Evolutionary conservation across 2,329 filamentous ascomycete genomes (phyloP), one percentile per base, ranked within the genome.

Genomic region (Fonsecaea pedrosoi): DNA sequence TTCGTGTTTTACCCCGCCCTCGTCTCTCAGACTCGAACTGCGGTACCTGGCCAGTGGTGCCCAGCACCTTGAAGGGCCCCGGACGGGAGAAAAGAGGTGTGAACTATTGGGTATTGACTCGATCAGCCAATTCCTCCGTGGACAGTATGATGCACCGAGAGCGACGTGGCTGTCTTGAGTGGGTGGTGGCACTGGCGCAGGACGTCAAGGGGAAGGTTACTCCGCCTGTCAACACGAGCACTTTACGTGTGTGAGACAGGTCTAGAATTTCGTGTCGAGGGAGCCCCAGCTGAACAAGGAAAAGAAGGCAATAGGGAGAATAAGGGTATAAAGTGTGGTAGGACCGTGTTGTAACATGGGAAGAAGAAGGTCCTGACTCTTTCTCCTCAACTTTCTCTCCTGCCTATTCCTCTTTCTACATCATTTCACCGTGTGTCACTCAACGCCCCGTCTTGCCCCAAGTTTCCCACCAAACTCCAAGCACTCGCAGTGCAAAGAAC

Each of bases 1-100:
- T 37, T 59, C 57, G 57, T 45, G 15, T 48, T 35, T n/a, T 50
- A 50, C 57, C 40, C 57, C 40, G 40, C 57, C 15, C 34, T 37
- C 9, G 2, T 25, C 25, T 25, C 3, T 12, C 8, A 50, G 9
- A 10, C 10, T 4, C 5, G 13, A 25, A 18, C 25, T 25, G 25
- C 2, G 2, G 25, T 18, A 32, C 34, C 45, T 40, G 25, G 25
- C 57, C 40, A 60, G 57, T 45, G 21, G 42, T 37, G 30, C 15
- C 30, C 34, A 18, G 57, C n/a, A 15, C 25, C 25, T 25, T 25
- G 25, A 25, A 25, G 25, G 25, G 25, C 25, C 25, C 25, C 25
- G 25, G 25, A 25, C 2, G 25, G 25, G 25, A 25, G 25, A 25
- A 2, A 25, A 25, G 34, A 13, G 37, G 13, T 5, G 6, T 21